These are phyloP conservation scores for Stagonosporopsis vannaccii DNA, from an alignment of 2,329 filamentous ascomycete genomes.

Conservation along the genomic window DNA sequence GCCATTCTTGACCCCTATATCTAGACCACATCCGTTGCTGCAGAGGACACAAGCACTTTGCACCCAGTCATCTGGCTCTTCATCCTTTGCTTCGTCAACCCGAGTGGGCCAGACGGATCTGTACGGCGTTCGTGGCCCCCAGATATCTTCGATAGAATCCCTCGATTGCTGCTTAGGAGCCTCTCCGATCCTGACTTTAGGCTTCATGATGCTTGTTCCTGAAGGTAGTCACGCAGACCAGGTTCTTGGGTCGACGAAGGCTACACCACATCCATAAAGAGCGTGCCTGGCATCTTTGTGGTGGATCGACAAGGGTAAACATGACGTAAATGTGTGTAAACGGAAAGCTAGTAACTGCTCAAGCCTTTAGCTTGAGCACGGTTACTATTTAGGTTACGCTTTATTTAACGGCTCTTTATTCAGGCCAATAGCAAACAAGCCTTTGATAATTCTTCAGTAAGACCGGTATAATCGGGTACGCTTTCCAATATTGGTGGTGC, in stretches of 20 bases:
- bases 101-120: conserved; percentile 10
- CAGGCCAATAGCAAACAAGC: neutral
- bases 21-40: conserved; percentile 8
- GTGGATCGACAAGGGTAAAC: conserved; percentile 1
- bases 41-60: conserved; percentile 12
- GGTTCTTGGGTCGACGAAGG: neutral
- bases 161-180: conserved; percentile 9
- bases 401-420: neutral
- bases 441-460: conserved; percentile 1
- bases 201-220: conserved; percentile 7
- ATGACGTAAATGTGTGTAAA: conserved; percentile 14
- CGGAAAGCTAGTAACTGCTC: neutral
- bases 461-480: neutral
- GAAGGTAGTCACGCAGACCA: neutral
- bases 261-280: conserved; percentile 2
- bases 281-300: neutral
- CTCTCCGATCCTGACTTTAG: conserved; percentile 8
- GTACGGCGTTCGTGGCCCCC: conserved; percentile 7
- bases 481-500: neutral
- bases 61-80: conserved; percentile 10
- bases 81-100: conserved; percentile 8
- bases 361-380: neutral
- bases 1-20: conserved; percentile 6
- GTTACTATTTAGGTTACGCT: conserved; percentile 1
- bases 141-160: conserved; percentile 11